Evolutionary conservation across 108 stramenopile genomes (phyloP), one percentile per base, ranked within the genome.

Genomic region (Conticribra guillardii): DNA sequence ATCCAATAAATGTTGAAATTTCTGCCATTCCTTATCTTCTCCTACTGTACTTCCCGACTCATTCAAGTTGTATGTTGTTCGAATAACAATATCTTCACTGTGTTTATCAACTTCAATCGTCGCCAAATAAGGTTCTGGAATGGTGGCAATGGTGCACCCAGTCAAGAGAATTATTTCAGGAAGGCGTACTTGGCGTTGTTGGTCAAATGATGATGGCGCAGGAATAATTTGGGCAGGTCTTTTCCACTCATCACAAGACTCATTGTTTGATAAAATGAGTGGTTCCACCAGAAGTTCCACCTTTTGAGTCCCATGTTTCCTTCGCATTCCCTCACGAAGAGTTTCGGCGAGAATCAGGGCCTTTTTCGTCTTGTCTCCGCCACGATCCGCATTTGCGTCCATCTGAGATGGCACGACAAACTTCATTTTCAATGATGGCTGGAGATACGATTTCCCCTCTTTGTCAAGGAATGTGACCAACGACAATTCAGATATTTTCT

Each of bases 81-180:
- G 68, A 24, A 78, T 29, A 46, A 78, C 48, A 26, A 78, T 29
- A 1, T 46, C 26, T 17, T 41, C 67, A 53, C 41, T 27, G 29
- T 51, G 9, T 51, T 17, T 24, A 34, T 28, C 28, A 2, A 74
- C 28, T 66, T 74, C 64, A 17, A 74, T 30, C 22, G 49, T 55
- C 15, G 59, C 7, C 11, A 45, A 23, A 22, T 57, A 34, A 18
- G 29, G 29, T 17, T 54, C 19, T 2, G 47, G 47, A 18, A 65
- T 60, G 29, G 66, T 31, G 26, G 33, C 72, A 18, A 19, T 34
- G 37, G 63, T 37, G 46, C 76, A 78, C 30, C 69, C 76, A 17
- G 57, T 53, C 29, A 78, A 52, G 41, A 78, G 23, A 37, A 70
- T 47, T 18, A 79, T 46, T 66, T 67, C 57, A 44, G 69, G 63